Evolutionary conservation across 1,139 yeast genomes (phyloP).

Genomic region (Yamadazyma atmosphaerica): DNA sequence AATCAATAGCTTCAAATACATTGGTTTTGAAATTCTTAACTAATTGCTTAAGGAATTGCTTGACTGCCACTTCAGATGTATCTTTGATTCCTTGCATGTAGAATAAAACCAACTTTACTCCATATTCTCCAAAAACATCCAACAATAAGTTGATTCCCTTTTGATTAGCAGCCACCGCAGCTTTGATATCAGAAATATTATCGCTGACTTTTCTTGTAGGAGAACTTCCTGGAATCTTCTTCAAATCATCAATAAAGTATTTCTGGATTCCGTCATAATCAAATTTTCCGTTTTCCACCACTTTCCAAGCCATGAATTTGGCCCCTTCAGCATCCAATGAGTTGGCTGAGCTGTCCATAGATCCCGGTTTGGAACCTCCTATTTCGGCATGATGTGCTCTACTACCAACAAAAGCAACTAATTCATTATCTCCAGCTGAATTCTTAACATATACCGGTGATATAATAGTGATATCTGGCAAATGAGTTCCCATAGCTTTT

Average conservation of each 20-base stretch:
- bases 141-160: constrained; percentile 56
- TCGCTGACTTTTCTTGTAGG: constrained; percentile 62
- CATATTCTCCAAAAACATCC: constrained; percentile 50
- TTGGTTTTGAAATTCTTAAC: constrained; percentile 31
- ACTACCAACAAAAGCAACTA: constrained; percentile 63
- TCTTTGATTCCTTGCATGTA: constrained; percentile 64
- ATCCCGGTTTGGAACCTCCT: constrained; percentile 67
- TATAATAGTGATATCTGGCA: constrained; percentile 22
- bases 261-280: constrained; percentile 52
- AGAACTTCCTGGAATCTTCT: constrained; percentile 56
- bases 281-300: constrained; percentile 54
- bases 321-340: constrained; percentile 67
- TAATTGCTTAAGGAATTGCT: constrained; percentile 36
- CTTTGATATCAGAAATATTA: constrained; percentile 62
- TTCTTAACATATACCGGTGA: constrained; percentile 19
- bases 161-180: constrained; percentile 68
- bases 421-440: constrained; percentile 39
- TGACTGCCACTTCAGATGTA: constrained; percentile 60
- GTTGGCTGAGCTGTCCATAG: constrained; percentile 63
- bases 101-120: constrained; percentile 49
- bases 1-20: constrained; percentile 49
- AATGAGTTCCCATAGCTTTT: constrained; percentile 21
- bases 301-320: constrained; percentile 53
- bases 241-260: constrained; percentile 50
- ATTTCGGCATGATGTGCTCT: constrained; percentile 72